Evolutionary conservation across 352 stramenopile genomes (phyloP).

Genomic region (Saprolegnia parasitica): DNA sequence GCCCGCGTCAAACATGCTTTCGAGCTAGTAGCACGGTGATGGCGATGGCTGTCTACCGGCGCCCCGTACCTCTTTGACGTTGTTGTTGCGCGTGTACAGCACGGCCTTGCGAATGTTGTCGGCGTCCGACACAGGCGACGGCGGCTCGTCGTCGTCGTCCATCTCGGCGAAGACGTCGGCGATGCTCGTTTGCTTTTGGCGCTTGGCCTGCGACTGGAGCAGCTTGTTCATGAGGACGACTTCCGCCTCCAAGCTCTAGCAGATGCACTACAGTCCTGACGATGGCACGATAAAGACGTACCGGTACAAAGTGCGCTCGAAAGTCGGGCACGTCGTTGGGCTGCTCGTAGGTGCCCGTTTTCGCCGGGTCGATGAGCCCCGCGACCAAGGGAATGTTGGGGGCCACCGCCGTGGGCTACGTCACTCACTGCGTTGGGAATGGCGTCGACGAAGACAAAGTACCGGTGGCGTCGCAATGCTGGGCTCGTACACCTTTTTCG

Average conservation of each 20-base stretch:
- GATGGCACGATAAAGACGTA: no score
- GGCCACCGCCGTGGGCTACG: slow-evolving; percentile 43
- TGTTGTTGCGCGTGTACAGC: slow-evolving; percentile 74
- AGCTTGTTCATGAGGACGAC: slow-evolving; percentile 25
- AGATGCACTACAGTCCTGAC: no score
- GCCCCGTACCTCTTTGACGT: slow-evolving; percentile 55
- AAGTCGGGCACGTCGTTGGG: slow-evolving; percentile 63
- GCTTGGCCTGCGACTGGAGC: slow-evolving; percentile 6
- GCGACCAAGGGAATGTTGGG: slow-evolving; percentile 57
- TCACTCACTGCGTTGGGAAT: neutral
- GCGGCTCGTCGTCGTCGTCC: slow-evolving; percentile 12
- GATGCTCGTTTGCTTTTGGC: slow-evolving; percentile 2
- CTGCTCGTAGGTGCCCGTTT: slow-evolving; percentile 52
- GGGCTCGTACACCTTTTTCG: slow-evolving; percentile 46
- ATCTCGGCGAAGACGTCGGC: slow-evolving; percentile 14
- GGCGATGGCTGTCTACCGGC: neutral
- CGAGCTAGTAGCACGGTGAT: slow-evolving; percentile 45
- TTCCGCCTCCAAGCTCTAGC: slow-evolving; percentile 23
- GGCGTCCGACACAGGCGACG: neutral
- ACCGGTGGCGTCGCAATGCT: slow-evolving; percentile 54
- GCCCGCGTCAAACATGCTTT: slow-evolving; percentile 83
- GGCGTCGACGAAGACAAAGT: slow-evolving; percentile 15
- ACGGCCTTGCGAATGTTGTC: slow-evolving; percentile 44
- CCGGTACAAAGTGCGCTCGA: slow-evolving; percentile 48
- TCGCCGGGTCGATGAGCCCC: slow-evolving; percentile 61